Base-by-base conservation (phyloP, 495 filamentous ascomycete species). In the Penicilliopsis zonata region DNA sequence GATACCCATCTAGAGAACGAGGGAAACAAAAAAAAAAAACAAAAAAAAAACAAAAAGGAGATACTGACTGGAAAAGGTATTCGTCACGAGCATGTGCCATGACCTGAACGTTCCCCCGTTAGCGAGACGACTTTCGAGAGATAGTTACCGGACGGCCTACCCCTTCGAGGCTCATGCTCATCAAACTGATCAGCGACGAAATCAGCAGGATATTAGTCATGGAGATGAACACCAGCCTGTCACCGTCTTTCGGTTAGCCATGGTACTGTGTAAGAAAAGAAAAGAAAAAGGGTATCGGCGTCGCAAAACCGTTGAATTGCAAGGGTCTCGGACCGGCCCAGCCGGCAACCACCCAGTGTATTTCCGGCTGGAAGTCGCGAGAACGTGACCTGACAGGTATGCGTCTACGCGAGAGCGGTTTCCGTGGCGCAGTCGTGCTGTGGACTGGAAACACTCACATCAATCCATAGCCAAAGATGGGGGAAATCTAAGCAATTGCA, bases 181-280 rank as follows among this genome's bases (percentile, higher is more conserved):
- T 74, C 56, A 95, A 74, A 66, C 82, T 86, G 34, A 94, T 90
- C 36, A 94, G 63, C 10, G 82, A 88, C 23, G 87, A 90, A 42
- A 92, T 78, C n/a, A 95, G 66, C 9, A 94, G 67, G 34, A 94
- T 85, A 41, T 88, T 92, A 39, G 82, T 92, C 52, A 95, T 67
- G 19, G 70, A 80, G 18, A 94, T 72, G 47, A 94, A 94, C 42
- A 86, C 67, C 21, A 81, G 49, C 72, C 66, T 69, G 36, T 24
- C 39, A 28, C 15, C 19, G 18, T 38, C 29, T 40, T 6, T 23
- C n/a, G n/a, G 5, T 27, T n/a, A 12, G 25, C 25, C 4, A 27
- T 12, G 10, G 10, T 12, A 27, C 4, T 27, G 25, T 27, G 25
- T 27, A 9, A n/a, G 14, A 12, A 12, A n/a, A n/a, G n/a, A n/a